Percentiles rank a stretch among this genome's conserved stretches.
Evolutionary conservation across 2,329 filamentous ascomycete species (phyloP).

Genomic region (Pestalotiopsis sp.): DNA sequence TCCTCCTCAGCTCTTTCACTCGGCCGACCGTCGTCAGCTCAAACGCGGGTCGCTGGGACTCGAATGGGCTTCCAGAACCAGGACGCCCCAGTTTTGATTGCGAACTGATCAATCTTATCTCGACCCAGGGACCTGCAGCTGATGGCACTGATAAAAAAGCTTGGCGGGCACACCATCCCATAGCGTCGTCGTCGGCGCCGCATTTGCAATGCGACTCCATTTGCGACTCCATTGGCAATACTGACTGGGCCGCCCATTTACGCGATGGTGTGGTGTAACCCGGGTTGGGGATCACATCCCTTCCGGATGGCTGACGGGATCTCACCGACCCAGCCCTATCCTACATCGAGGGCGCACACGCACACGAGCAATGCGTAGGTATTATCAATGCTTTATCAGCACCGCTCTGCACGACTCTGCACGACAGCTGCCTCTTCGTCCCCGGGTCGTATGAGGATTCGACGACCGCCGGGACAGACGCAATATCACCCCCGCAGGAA

Average conservation of each 20-base stretch:
- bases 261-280: background rate
- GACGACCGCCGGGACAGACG: background rate
- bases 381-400: background rate
- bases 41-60: background rate
- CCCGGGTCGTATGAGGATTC: background rate
- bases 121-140: conserved; percentile 12
- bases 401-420: background rate
- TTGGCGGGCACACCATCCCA: conserved; percentile 9
- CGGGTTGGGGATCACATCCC: background rate
- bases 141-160: conserved; percentile 14
- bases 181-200: background rate
- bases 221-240: background rate
- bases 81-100: conserved; percentile 15
- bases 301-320: background rate
- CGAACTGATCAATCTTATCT: conserved; percentile 13
- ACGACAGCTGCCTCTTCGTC: background rate
- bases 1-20: background rate
- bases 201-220: background rate
- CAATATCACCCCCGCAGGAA: background rate
- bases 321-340: background rate
- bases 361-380: background rate
- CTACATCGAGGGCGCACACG: background rate
- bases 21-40: conserved; percentile 1
- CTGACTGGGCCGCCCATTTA: background rate
- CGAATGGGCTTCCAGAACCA: background rate